Percentiles rank a stretch among this genome's conserved stretches.
phyloP scores from a whole-genome alignment of 73 alveolate species.

The Tetrahymena thermophila region DNA sequence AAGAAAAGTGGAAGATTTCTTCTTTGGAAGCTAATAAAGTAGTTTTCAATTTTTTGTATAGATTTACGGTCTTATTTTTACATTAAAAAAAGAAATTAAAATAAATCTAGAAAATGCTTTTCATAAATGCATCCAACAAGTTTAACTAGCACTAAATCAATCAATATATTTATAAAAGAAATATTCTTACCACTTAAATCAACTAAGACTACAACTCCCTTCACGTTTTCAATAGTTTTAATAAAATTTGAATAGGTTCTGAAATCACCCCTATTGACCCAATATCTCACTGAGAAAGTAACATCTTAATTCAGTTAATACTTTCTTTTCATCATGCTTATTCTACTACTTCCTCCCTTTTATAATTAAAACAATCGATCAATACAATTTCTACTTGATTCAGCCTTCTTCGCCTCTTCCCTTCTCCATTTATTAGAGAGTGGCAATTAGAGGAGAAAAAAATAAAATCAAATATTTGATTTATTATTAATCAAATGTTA shows the following conservation, averaged over 20 bases:
- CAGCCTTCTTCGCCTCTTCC: not conserved
- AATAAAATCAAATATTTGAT: too few species aligned
- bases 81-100: not conserved
- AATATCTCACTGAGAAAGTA: conserved; percentile 1
- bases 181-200: not conserved
- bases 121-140: not conserved
- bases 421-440: not conserved
- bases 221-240: not conserved
- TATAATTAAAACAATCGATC: not conserved
- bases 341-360: not conserved
- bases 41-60: not conserved
- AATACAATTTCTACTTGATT: too few species aligned
- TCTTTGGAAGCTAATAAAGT: not conserved
- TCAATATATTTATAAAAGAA: not conserved
- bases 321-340: not conserved
- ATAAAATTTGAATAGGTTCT: not conserved
- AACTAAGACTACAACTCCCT: not conserved
- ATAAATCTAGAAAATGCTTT: not conserved
- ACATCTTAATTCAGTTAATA: not conserved
- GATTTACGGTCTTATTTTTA: not conserved
- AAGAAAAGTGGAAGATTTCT: not conserved
- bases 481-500: not conserved
- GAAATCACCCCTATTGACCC: conserved; percentile 3
- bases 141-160: not conserved
- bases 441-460: not conserved